Percentiles rank a stretch among this genome's conserved stretches.
Evolutionary conservation across 1,284 basidiomycete species (phyloP).

Genomic region (Papiliotrema laurentii): DNA sequence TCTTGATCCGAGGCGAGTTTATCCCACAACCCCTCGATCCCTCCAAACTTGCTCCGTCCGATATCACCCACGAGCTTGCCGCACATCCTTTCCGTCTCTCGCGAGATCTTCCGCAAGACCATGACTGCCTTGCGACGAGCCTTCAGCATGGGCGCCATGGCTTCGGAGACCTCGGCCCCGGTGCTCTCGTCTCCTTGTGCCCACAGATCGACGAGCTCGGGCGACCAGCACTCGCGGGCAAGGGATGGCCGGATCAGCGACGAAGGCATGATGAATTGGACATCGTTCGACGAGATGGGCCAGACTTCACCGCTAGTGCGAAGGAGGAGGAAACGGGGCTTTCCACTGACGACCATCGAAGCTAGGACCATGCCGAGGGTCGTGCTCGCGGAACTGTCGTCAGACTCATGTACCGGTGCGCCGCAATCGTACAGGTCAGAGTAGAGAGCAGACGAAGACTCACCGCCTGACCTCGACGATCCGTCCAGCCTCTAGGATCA

Average conservation of each 20-base stretch:
- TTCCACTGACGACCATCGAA: constrained; percentile 21
- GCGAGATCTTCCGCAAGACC: constrained; percentile 30
- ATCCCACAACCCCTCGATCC: constrained; percentile 33
- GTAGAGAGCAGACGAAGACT: no score
- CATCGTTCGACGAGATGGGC: constrained; percentile 37
- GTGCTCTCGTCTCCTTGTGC: constrained; percentile 16
- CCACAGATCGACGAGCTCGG: constrained; percentile 24
- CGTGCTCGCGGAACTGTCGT: no score
- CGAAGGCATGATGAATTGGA: constrained; percentile 43
- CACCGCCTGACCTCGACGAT: constrained; percentile 40
- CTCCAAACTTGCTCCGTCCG: constrained; percentile 19
- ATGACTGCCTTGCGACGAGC: constrained; percentile 33
- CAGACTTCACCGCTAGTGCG: constrained; percentile 36
- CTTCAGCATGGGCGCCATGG: constrained; percentile 21
- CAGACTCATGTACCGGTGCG: no score
- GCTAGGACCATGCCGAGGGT: constrained; percentile 36
- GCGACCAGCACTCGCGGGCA: constrained; percentile 23
- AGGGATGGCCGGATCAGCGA: constrained; percentile 23
- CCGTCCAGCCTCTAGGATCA: constrained; percentile 29
- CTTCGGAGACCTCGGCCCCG: constrained; percentile 5
- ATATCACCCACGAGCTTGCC: constrained; percentile 14
- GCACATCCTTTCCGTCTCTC: constrained; percentile 39
- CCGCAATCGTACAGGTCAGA: no score
- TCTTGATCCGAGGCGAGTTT: constrained; percentile 14
- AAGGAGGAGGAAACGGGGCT: constrained; percentile 33